A percentile compares a stretch with the other conserved stretches of the same genome.
These are phyloP conservation scores for Eustoma russellianum DNA, from an alignment of 257 asterid genomes.

Conservation along the genomic window DNA sequence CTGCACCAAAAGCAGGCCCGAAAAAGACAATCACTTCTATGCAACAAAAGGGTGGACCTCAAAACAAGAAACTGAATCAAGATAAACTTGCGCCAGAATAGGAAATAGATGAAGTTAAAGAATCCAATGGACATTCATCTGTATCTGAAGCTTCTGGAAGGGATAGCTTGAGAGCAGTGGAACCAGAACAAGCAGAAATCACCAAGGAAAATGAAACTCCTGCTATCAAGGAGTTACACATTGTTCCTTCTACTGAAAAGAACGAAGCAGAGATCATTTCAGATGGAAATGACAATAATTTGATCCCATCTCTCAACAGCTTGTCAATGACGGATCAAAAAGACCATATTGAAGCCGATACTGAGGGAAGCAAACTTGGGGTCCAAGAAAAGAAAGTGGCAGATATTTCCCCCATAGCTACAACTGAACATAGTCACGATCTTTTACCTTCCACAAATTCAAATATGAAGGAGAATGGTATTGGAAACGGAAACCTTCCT, in stretches of 20 bases:
- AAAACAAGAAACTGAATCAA: conserved; percentile 16
- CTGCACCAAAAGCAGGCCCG: conserved; percentile 28
- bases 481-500: conserved; percentile 23
- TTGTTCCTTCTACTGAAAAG: conserved; percentile 32
- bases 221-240: conserved; percentile 29
- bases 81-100: conserved; percentile 23
- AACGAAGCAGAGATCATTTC: conserved; percentile 18
- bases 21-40: conserved; percentile 23
- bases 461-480: conserved; percentile 11
- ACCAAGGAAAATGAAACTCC: conserved; percentile 15
- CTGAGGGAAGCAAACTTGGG: conserved; percentile 7
- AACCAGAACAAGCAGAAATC: conserved; percentile 10
- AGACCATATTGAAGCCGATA: conserved; percentile 4
- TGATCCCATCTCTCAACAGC: conserved; percentile 6
- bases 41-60: conserved; percentile 16
- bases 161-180: conserved; percentile 2
- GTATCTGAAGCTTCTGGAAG: conserved; percentile 18
- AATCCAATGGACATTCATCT: conserved; percentile 17
- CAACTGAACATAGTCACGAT: conserved; percentile 10
- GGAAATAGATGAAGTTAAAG: conserved; percentile 16
- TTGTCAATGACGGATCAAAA: conserved; percentile 9
- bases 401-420: conserved; percentile 8
- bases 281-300: conserved; percentile 13
- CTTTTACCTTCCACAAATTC: conserved; percentile 13
- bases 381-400: conserved; percentile 7